These are phyloP conservation scores for Allomyces arbusculus DNA, from an alignment of 192 early-diverging fungal genomes.

Conservation along the genomic window DNA sequence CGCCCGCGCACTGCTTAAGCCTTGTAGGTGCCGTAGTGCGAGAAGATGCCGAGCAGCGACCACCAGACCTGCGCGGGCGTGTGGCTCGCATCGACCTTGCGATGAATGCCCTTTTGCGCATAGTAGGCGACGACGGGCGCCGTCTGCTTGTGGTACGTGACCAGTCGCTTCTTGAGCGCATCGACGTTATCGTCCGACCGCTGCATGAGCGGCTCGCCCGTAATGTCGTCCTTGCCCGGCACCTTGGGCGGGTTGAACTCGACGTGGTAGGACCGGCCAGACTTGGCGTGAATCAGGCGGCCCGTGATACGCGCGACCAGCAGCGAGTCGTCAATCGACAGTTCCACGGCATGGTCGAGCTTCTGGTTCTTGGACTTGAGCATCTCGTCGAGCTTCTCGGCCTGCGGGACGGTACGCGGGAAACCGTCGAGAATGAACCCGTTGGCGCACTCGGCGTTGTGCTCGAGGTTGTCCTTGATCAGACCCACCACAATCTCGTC, in stretches of 20 bases:
- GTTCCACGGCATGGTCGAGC: conserved; percentile 77
- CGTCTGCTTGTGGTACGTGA: conserved; percentile 63
- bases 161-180: conserved; percentile 79
- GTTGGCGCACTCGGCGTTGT: conserved; percentile 85
- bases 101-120: conserved; percentile 79
- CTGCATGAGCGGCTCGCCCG: conserved; percentile 92
- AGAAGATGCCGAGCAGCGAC: conserved; percentile 73
- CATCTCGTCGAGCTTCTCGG: conserved; percentile 96
- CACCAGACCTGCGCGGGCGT: conserved; percentile 74
- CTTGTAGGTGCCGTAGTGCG: conserved; percentile 9
- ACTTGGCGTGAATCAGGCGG: conserved; percentile 78
- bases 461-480: conserved; percentile 89
- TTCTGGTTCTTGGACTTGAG: conserved; percentile 47
- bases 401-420: conserved; percentile 93
- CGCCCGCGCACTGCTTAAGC: too few relatives aligned
- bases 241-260: conserved; percentile 91
- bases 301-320: conserved; percentile 93
- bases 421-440: conserved; percentile 99
- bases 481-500: conserved; percentile 97
- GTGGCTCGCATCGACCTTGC: conserved; percentile 80
- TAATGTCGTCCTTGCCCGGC: conserved; percentile 76
- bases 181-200: conserved; percentile 93
- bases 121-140: conserved; percentile 76
- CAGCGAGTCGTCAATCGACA: conserved; percentile 79
- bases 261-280: conserved; percentile 91